Conservation (phyloP, 805 yeast species). For the Schwanniomyces vanrijiae region DNA sequence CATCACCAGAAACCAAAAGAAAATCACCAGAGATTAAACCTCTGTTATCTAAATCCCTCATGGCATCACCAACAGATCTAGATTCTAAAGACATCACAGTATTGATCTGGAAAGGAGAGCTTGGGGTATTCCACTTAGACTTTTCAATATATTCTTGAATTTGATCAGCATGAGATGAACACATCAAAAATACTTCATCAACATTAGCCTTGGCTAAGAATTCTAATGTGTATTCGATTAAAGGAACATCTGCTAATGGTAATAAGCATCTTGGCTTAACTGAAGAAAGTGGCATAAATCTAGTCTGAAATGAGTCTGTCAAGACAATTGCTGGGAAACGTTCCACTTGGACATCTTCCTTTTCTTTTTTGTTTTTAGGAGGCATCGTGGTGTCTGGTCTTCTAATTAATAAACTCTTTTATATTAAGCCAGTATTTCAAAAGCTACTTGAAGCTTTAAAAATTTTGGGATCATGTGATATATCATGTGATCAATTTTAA, state of each 20-base stretch:
- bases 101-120: conserved; percentile 78
- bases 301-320: conserved; percentile 88
- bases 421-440: neutral
- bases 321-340: conserved; percentile 91
- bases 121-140: conserved; percentile 65
- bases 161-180: conserved; percentile 88
- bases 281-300: conserved; percentile 90
- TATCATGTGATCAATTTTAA: neutral
- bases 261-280: conserved; percentile 85
- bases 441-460: neutral
- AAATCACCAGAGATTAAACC: conserved; percentile 91
- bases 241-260: conserved; percentile 90
- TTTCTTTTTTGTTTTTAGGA: conserved; percentile 50
- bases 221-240: conserved; percentile 92
- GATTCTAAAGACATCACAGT: conserved; percentile 84
- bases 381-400: conserved; percentile 28
- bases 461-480: conserved; percentile 1
- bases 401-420: neutral
- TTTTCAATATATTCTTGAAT: conserved; percentile 76
- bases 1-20: conserved; percentile 88
- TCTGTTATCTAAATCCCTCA: conserved; percentile 91
- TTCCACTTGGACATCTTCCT: conserved; percentile 64
- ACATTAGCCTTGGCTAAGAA: conserved; percentile 90
- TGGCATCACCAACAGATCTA: conserved; percentile 92
- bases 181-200: conserved; percentile 84